phyloP scores from a whole-genome alignment of 495 filamentous ascomycete species.

The Podospora didyma region DNA sequence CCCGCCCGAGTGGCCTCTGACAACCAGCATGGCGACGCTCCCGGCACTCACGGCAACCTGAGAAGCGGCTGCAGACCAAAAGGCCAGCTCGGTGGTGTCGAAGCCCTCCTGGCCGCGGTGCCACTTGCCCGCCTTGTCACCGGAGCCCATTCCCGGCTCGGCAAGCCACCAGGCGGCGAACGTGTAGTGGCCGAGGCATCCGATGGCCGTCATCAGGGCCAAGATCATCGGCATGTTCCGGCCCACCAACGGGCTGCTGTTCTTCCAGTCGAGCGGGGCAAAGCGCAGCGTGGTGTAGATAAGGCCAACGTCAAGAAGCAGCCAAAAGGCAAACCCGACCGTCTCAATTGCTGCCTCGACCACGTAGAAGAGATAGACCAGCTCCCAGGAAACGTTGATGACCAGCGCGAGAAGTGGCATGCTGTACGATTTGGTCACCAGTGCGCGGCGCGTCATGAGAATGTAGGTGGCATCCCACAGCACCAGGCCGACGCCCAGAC shows the following conservation, averaged over 20 bases:
- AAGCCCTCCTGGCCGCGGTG: slow-evolving; percentile 30
- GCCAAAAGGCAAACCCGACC: slow-evolving; percentile 38
- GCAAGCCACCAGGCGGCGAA: slow-evolving; percentile 38
- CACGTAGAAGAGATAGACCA: slow-evolving; percentile 37
- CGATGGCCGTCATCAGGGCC: slow-evolving; percentile 19
- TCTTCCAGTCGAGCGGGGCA: slow-evolving; percentile 30
- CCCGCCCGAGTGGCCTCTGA: slow-evolving; percentile 38
- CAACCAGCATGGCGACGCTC: slow-evolving; percentile 33
- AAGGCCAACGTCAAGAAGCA: slow-evolving; percentile 38
- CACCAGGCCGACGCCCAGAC: slow-evolving; percentile 35
- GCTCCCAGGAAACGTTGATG: slow-evolving; percentile 44
- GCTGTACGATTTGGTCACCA: slow-evolving; percentile 37
- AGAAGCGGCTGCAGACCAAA: slow-evolving; percentile 31
- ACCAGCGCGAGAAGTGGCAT: slow-evolving; percentile 43
- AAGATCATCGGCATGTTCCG: slow-evolving; percentile 32
- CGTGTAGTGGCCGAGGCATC: slow-evolving; percentile 25
- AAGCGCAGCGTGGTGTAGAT: slow-evolving; percentile 35
- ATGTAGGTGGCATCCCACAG: slow-evolving; percentile 42
- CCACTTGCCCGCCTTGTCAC: slow-evolving; percentile 33
- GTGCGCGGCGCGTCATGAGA: slow-evolving; percentile 34
- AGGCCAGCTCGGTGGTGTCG: slow-evolving; percentile 43
- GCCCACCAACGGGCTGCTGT: slow-evolving; percentile 28
- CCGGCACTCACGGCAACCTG: slow-evolving; percentile 27
- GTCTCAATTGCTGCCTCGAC: slow-evolving; percentile 33
- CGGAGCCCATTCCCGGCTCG: slow-evolving; percentile 17